A percentile compares a stretch with the other conserved stretches of the same genome.
Conservation (phyloP, 2,329 filamentous ascomycete species). For the Colletotrichum sp. region DNA sequence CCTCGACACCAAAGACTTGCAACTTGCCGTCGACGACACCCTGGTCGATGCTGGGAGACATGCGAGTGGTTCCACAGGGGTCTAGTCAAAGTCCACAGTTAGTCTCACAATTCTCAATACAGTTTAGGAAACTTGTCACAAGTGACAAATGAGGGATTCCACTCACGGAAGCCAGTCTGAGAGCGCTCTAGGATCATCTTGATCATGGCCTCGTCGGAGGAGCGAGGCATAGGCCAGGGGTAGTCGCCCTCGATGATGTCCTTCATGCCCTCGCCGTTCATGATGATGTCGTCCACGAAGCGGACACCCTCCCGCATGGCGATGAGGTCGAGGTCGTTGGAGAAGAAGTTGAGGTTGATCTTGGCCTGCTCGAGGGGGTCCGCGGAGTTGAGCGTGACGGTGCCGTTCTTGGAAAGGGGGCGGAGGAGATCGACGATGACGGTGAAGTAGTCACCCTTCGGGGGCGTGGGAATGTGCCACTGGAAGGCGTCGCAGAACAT, state of each 20-base stretch:
- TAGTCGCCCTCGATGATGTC: constrained; percentile 59
- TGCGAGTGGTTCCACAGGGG: constrained; percentile 60
- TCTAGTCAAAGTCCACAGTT: constrained; percentile 31
- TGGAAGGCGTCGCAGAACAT: constrained; percentile 59
- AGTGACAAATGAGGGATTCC: background rate
- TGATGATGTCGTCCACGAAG: constrained; percentile 62
- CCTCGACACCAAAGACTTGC: constrained; percentile 57
- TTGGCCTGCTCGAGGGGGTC: constrained; percentile 63
- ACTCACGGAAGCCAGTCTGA: constrained; percentile 59
- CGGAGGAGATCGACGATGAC: constrained; percentile 57
- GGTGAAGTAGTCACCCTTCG: constrained; percentile 56
- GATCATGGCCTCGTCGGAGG: constrained; percentile 62
- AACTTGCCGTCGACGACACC: constrained; percentile 58
- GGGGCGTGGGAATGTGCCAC: constrained; percentile 49
- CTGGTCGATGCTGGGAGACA: constrained; percentile 55
- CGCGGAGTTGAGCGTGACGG: constrained; percentile 59
- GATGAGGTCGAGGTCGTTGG: constrained; percentile 59
- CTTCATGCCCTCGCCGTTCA: constrained; percentile 60
- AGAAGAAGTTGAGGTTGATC: constrained; percentile 67
- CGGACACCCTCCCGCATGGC: constrained; percentile 64
- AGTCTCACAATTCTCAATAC: background rate
- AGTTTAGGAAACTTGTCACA: accelerated
- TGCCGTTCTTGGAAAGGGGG: constrained; percentile 49
- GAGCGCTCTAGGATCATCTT: constrained; percentile 60
- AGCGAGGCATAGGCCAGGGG: constrained; percentile 64